Conservation (phyloP, 306 rosid species). For the Cicer yamashitae region DNA sequence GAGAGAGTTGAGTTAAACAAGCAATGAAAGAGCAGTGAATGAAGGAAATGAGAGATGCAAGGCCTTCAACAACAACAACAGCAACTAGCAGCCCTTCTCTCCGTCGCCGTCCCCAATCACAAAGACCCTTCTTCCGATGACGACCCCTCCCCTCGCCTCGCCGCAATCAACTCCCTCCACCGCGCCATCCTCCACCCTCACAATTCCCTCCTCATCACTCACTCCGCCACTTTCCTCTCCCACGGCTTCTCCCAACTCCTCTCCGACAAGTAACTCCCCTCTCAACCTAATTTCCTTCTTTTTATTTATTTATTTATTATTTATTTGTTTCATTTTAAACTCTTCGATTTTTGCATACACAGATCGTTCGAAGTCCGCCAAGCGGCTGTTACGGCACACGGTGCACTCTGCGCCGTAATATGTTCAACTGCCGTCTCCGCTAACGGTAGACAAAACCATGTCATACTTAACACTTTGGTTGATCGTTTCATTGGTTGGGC, state of each 20-base stretch:
- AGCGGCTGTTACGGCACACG: conserved; percentile 76
- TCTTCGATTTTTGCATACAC: conserved; percentile 29
- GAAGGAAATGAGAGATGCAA: conserved; percentile 60
- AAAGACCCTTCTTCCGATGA: conserved; percentile 61
- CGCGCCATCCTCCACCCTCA: conserved; percentile 84
- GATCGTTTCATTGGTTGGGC: conserved; percentile 95
- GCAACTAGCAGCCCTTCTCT: conserved; percentile 84
- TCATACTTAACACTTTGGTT: conserved; percentile 68
- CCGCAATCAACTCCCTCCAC: conserved; percentile 83
- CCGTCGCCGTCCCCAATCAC: conserved; percentile 66
- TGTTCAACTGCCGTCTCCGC: conserved; percentile 66
- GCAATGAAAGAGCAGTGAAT: neutral
- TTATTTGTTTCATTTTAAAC: neutral
- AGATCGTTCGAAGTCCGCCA: conserved; percentile 78
- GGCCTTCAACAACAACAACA: conserved; percentile 84
- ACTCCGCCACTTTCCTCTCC: conserved; percentile 85
- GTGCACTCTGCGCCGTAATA: conserved; percentile 78
- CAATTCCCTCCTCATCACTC: conserved; percentile 84
- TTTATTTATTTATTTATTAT: neutral
- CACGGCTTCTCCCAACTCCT: conserved; percentile 89
- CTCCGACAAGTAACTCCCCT: conserved; percentile 67
- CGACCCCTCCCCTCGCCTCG: conserved; percentile 70
- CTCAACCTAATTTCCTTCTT: neutral
- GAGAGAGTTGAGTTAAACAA: no score
- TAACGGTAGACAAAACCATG: conserved; percentile 81